Base-by-base conservation (phyloP, 306 rosid genomes). In the Medicago arabica region DNA sequence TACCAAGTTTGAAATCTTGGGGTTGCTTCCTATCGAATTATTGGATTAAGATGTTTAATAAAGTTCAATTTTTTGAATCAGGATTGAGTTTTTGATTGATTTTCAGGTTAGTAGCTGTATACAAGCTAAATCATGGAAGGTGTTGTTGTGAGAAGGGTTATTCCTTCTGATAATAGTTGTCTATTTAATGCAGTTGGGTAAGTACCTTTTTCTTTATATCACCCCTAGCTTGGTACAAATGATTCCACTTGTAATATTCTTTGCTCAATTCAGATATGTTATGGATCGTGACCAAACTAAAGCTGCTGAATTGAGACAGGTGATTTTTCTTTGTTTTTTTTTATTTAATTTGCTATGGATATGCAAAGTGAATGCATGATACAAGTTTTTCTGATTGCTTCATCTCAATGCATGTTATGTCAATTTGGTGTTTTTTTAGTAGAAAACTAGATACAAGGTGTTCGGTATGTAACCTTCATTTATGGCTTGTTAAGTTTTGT, bases 171-270 rank as follows among this genome's bases (percentile, higher is more conserved):
- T 77, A 92, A 96, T 78, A 92, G 97, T 81, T 96, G 99, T 78
- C 91, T 96, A 78, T 96, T 96, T 72, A 96, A 96, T 79, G 99
- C 99, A 4, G 91, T 96, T 31, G 97, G 99, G 99, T 96, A 83
- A 74, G 85, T 78, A 76, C 38, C 41, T 40, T 54, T 16, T 70
- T 60, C 39, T 17, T 65, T n/a, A 39, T 41, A 67, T 12, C 38
- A 6, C 18, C 16, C 14, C 16, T 15, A 13, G 39, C 36, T 61
- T 61, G 23, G 44, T 34, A 19, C 13, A 23, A 9, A 44, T 68
- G 43, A 61, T 76, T 49, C 39, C 15, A 17, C 9, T 59, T 75
- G 16, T 67, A 9, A 63, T 79, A n/a, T 25, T 43, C 41, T 67
- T 75, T 80, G 9, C 41, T 84, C 19, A 19, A 53, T 82, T 50